Evolutionary conservation across 2,329 filamentous ascomycete genomes (phyloP).

Genomic region (Clonostachys byssicola): DNA sequence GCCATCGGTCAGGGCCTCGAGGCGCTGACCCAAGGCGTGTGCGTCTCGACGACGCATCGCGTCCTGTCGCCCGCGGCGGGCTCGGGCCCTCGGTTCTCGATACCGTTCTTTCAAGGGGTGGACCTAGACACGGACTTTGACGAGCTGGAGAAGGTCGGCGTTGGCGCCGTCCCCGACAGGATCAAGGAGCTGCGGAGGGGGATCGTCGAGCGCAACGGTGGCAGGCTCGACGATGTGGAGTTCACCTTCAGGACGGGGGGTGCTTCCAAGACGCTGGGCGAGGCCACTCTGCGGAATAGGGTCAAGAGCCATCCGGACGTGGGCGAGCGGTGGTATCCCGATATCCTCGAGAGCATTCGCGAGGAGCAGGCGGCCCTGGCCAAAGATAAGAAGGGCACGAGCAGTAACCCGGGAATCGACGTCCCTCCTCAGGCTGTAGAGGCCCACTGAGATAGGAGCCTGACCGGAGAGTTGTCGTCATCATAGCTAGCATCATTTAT

Average conservation of each 20-base stretch:
- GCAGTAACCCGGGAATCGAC: neutral
- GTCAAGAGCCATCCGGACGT: constrained; percentile 87
- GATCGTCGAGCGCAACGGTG: constrained; percentile 50
- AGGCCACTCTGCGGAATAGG: constrained; percentile 79
- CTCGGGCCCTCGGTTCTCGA: constrained; percentile 68
- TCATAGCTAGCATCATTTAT: too few relatives aligned
- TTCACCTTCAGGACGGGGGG: constrained; percentile 76
- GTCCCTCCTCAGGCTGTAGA: neutral
- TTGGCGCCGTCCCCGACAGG: constrained; percentile 54
- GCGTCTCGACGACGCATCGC: constrained; percentile 76
- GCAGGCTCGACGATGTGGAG: constrained; percentile 69
- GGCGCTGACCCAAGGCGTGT: constrained; percentile 79
- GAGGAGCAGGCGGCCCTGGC: constrained; percentile 47
- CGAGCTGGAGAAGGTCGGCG: constrained; percentile 60
- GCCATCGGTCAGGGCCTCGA: constrained; percentile 86
- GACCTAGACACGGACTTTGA: constrained; percentile 76
- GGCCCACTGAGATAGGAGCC: neutral
- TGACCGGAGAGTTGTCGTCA: too few relatives aligned
- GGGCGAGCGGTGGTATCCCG: constrained; percentile 74
- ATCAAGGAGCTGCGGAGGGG: constrained; percentile 58
- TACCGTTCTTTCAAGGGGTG: constrained; percentile 88
- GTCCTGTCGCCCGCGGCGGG: constrained; percentile 72
- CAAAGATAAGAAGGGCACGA: neutral
- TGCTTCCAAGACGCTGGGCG: constrained; percentile 65
- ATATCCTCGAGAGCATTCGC: constrained; percentile 52